Percentiles rank a stretch among this genome's conserved stretches.
phyloP scores from a whole-genome alignment of 176 grass and related monocot genomes.

The Areca catechu region DNA sequence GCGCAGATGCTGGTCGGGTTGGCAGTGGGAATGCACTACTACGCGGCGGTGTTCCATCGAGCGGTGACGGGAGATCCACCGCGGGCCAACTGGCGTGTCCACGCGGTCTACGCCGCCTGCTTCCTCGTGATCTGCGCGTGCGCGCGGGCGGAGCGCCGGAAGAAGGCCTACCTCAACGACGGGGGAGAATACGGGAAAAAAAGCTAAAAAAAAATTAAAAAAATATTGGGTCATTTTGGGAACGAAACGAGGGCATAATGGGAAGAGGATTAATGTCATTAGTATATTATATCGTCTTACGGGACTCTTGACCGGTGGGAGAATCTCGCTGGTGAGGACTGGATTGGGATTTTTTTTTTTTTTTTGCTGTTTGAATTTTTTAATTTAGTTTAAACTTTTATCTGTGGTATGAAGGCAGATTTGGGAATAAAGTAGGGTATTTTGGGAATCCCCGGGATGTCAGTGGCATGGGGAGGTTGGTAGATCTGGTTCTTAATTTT shows the following conservation, averaged over 20 bases:
- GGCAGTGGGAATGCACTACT: slow-evolving; percentile 85
- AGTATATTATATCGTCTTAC: no score
- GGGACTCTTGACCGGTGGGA: no score
- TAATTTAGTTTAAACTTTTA: no score
- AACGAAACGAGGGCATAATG: background rate
- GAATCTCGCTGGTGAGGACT: no score
- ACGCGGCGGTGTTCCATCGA: slow-evolving; percentile 89
- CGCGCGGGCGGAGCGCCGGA: slow-evolving; percentile 69
- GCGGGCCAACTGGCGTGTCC: slow-evolving; percentile 83
- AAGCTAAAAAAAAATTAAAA: slow-evolving; percentile 21
- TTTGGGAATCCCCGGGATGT: no score
- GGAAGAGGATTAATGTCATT: no score
- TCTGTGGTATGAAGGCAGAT: no score
- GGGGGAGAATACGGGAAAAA: slow-evolving; percentile 80
- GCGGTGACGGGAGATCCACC: slow-evolving; percentile 67
- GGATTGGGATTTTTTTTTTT: no score
- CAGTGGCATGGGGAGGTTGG: no score
- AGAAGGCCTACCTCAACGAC: slow-evolving; percentile 65
- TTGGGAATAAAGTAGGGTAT: no score
- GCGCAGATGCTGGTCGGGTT: slow-evolving; percentile 91
- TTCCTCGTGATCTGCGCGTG: slow-evolving; percentile 76
- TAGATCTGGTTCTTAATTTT: no score
- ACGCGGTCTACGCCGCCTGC: slow-evolving; percentile 74
- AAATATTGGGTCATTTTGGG: background rate
- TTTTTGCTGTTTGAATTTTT: no score